phyloP scores from a whole-genome alignment of 148 eudicot genomes.

The Drosera capensis region DNA sequence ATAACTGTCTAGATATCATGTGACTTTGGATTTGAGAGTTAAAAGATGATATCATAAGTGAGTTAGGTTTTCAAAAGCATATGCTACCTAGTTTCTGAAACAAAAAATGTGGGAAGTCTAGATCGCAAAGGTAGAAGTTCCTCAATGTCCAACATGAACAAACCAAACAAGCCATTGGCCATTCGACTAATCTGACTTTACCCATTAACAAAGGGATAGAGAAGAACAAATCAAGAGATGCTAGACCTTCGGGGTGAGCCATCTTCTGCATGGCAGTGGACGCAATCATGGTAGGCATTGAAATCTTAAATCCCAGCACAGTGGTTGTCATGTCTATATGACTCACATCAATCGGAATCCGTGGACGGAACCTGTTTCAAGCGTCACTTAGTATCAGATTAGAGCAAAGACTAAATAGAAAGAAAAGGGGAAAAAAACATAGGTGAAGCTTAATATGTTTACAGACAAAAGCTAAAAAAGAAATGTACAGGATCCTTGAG shows the following conservation, averaged over 20 bases:
- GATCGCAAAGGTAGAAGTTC: no score
- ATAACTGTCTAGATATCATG: no score
- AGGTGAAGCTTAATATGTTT: neutral
- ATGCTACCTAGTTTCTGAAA: no score
- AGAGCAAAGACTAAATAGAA: neutral
- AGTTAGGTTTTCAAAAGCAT: no score
- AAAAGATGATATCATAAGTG: no score
- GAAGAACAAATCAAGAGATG: slow-evolving; percentile 2
- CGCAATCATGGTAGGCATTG: slow-evolving; percentile 96
- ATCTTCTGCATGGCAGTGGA: slow-evolving; percentile 84
- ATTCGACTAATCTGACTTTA: no score
- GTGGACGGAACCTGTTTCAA: slow-evolving; percentile 58
- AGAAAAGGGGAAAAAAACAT: slow-evolving; percentile 2
- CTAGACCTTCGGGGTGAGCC: slow-evolving; percentile 84
- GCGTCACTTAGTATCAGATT: neutral
- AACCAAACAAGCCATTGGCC: no score
- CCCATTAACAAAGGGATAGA: no score
- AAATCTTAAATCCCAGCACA: slow-evolving; percentile 61
- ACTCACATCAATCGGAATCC: slow-evolving; percentile 73
- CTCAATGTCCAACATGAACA: no score
- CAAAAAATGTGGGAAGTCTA: no score
- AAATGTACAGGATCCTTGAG: slow-evolving; percentile 53
- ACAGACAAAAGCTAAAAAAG: neutral
- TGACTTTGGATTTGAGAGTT: no score
- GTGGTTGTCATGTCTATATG: slow-evolving; percentile 48